Conservation (phyloP, 1,284 basidiomycete species). For the Microbotryum silenes-acaulis region DNA sequence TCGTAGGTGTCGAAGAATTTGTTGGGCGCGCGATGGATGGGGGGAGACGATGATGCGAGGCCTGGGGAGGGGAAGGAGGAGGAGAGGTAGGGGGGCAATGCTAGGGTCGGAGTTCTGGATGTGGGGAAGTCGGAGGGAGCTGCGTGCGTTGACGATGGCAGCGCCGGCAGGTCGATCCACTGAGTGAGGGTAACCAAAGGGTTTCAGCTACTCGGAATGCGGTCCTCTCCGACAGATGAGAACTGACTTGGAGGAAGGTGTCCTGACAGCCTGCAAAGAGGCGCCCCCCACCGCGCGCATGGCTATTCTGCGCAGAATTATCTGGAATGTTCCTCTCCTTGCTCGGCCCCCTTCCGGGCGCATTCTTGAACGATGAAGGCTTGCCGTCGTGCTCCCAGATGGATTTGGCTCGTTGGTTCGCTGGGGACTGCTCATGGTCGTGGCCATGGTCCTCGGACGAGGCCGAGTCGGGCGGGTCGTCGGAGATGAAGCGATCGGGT, state of each 20-base stretch:
- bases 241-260: constrained; percentile 28
- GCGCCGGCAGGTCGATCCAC: constrained; percentile 30
- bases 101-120: constrained; percentile 6
- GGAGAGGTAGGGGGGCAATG: background rate
- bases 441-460: constrained; percentile 6
- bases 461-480: constrained; percentile 46
- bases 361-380: constrained; percentile 49
- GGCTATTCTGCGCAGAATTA: no score
- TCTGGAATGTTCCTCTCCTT: background rate
- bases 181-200: background rate
- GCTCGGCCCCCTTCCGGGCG: constrained; percentile 3
- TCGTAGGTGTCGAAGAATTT: constrained; percentile 31
- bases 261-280: constrained; percentile 30
- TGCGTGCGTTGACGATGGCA: constrained; percentile 11
- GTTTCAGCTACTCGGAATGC: background rate
- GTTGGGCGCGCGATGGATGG: constrained; percentile 25
- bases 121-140: background rate
- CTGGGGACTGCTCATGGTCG: background rate
- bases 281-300: constrained; percentile 17
- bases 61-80: constrained; percentile 4
- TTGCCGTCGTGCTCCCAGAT: constrained; percentile 57
- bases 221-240: background rate
- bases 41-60: constrained; percentile 16
- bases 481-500: constrained; percentile 35
- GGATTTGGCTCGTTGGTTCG: constrained; percentile 47